Evolutionary conservation across 352 stramenopile genomes (phyloP), one percentile per base, ranked within the genome.

Genomic region (Globisporangium nodosum): DNA sequence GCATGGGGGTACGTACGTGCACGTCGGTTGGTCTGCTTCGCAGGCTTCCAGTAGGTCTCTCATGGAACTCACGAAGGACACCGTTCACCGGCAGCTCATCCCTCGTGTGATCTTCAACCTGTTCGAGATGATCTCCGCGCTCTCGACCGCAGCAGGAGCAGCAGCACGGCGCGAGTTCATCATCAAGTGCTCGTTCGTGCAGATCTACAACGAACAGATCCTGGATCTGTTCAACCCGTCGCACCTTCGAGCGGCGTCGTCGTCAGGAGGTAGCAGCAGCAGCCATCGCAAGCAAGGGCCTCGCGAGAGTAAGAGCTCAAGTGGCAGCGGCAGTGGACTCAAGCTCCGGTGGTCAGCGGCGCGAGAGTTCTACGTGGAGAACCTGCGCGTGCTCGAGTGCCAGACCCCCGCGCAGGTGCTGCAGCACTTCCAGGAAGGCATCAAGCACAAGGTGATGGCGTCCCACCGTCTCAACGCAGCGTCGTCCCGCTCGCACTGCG

Each of bases 131-230:
- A 70, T 76, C 20, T 61, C 68, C 0, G 39, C 30, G 11, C 57
- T 46, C 3, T 64, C 61, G 7, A 40, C 62, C 56, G 15, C 35
- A 0, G 15, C 30, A 8, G 59, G 35, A 3, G 35, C 47, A 21
- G 51, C 61, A 1, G 49, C 59, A 9, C 61, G 43, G 20, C 70
- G 73, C 0, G 72, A 85, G 46, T 85, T 72, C 52, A 68, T 57
- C 3, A 49, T 85, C 54, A 68, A 74, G 39, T 95, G 84, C 58
- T 93, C 80, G 5, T 96, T 96, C 54, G 81, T 92, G 18, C 88
- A 96, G 68, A 90, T 96, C 57, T 96, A 96, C 76, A 98, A 98
- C 57, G 91, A 98, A 51, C 77, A 96, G 54, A 74, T 96, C 13
- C 52, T 85, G 31, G 72, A 86, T 52, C 48, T 84, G 5, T 65